Conservation (phyloP, 2,329 filamentous ascomycete species). For the Arthroderma sp. region DNA sequence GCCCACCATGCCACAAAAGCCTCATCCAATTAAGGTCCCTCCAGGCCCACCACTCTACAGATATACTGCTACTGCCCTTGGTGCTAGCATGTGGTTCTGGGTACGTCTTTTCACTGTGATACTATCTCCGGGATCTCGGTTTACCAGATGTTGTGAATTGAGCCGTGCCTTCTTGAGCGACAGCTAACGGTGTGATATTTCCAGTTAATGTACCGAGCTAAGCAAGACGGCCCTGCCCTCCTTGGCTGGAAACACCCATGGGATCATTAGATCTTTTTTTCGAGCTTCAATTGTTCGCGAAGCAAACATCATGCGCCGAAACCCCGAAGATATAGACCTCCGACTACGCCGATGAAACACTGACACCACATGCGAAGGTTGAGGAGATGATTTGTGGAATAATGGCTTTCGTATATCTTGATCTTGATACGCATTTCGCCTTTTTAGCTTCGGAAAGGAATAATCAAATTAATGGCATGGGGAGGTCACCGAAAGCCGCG, state of each 20-base stretch:
- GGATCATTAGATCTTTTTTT: slow-evolving; percentile 57
- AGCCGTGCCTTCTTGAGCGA: not conserved
- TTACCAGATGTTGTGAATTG: not conserved
- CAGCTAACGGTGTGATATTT: not conserved
- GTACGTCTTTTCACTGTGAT: slow-evolving; percentile 41
- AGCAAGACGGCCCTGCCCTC: slow-evolving; percentile 85
- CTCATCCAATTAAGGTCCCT: slow-evolving; percentile 40
- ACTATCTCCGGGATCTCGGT: no score
- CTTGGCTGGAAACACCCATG: slow-evolving; percentile 93
- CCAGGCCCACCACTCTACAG: slow-evolving; percentile 60
- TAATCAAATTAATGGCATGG: no score
- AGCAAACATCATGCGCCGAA: no score
- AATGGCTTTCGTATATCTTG: no score
- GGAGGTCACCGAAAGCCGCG: not conserved
- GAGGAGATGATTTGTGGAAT: no score
- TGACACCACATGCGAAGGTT: no score
- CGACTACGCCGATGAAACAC: no score
- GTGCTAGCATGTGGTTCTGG: slow-evolving; percentile 99
- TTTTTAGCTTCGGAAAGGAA: no score
- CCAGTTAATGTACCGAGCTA: slow-evolving; percentile 88
- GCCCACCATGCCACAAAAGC: slow-evolving; percentile 15
- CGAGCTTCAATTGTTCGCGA: no score
- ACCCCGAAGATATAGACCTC: no score
- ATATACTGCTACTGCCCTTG: slow-evolving; percentile 71
- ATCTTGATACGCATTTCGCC: no score